Base-by-base conservation (phyloP, 208 protist genomes). In the Borovskyia barvae region DNA sequence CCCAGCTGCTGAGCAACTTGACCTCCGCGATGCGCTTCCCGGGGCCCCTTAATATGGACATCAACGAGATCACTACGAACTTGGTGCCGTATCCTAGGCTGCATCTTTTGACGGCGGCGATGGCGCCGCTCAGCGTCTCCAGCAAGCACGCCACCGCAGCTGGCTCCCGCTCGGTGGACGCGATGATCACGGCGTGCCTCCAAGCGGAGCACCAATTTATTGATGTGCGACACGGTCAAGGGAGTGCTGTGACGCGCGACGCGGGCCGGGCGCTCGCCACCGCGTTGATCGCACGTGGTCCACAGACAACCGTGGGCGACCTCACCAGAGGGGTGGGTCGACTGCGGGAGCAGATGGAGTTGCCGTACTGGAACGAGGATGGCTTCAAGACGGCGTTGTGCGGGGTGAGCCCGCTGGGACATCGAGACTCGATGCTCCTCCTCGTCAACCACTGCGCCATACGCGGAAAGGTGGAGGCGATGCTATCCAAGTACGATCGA, bases 11-110 rank as follows among this genome's bases (percentile, higher is more conserved):
- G 32, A 94, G 88, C 65, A 89, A 98, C 66, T 69, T 98, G 5
- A 98, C 97, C 0, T 94, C 91, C 39, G 90, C 87, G 15, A 95
- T 97, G 80, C 87, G 95, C 43, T 98, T 98, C 60, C 86, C 84
- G 11, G 97, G 97, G 1, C 75, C 92, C 26, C 81, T 99, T 19
- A 99, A 99, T 72, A 93, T 98, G 66, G 97, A 99, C 71, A 91
- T 99, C 30, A 98, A 98, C 72, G 97, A 99, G 53, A 87, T 99
- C 55, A 97, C 94, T 1, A 98, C 96, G 8, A 98, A 98, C 60
- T 77, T 99, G 8, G 95, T 99, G n/a, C 97, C 97, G 3, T 99
- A 93, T 63, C 95, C 97, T 2, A 74, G 87, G 4, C 72, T 98
- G 54, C 82, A 98, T 36, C 87, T 98, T 57, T 56, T 99, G 12